Conservation (phyloP, 257 asterid genomes). For the Fraxinus anomala region DNA sequence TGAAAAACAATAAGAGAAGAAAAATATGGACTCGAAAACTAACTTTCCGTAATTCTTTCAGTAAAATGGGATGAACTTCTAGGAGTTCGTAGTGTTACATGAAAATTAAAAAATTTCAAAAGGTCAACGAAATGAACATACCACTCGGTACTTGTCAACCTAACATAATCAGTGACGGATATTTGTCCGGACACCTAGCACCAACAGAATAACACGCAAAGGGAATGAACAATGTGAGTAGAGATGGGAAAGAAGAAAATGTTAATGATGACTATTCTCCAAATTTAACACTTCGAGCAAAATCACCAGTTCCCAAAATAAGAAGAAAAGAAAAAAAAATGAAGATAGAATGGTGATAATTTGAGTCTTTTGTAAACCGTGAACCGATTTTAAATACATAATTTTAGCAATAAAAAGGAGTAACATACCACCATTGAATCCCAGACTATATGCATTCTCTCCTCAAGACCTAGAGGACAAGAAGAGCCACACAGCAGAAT, state of each 20-base stretch:
- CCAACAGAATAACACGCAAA: constrained; percentile 18
- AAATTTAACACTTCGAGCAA: background rate
- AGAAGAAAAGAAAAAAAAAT: background rate
- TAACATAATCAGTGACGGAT: constrained; percentile 77
- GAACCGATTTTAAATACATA: background rate
- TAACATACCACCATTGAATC: constrained; percentile 92
- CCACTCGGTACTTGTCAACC: constrained; percentile 92
- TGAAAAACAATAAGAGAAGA: constrained; percentile 29
- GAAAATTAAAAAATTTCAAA: background rate
- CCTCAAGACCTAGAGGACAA: constrained; percentile 72
- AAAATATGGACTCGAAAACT: constrained; percentile 17
- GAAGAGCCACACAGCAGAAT: constrained; percentile 6
- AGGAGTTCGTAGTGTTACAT: background rate
- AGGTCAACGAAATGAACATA: constrained; percentile 29
- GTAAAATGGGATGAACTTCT: constrained; percentile 4
- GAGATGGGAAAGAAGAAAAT: background rate
- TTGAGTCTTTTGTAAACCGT: background rate
- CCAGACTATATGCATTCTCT: constrained; percentile 97
- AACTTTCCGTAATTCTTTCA: constrained; percentile 9
- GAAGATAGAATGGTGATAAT: background rate
- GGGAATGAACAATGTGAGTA: background rate
- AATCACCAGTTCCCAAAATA: background rate
- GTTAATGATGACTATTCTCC: background rate
- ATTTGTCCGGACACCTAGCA: constrained; percentile 79
- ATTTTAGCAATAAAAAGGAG: constrained; percentile 9